phyloP scores from a whole-genome alignment of 2,329 filamentous ascomycete genomes.

The Metarhizium guizhouense region DNA sequence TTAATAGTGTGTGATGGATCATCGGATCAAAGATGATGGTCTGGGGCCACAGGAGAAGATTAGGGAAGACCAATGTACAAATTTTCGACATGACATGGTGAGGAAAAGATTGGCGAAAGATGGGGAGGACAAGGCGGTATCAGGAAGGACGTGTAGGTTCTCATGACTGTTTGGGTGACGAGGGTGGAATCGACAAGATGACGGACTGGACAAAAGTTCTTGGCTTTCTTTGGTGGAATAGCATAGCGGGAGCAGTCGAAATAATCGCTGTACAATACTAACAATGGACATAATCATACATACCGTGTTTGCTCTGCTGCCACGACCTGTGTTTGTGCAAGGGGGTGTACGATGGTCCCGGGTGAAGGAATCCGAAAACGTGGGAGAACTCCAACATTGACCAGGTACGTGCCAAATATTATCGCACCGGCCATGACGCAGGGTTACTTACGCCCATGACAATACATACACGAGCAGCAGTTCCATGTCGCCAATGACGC shows the following conservation, averaged over 20 bases:
- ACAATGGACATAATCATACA: neutral
- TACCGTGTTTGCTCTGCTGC: too few species aligned
- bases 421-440: too few species aligned
- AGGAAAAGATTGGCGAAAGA: neutral
- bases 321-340: too few species aligned
- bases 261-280: constrained; percentile 3
- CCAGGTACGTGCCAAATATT: too few species aligned
- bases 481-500: too few species aligned
- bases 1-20: neutral
- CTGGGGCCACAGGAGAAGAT: neutral
- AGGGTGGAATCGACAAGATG: neutral
- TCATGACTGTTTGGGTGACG: neutral
- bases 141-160: neutral
- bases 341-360: too few species aligned
- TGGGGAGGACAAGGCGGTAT: neutral
- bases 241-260: constrained; percentile 5
- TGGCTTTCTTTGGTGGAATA: constrained; percentile 1
- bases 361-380: too few species aligned
- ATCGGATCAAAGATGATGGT: neutral
- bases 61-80: neutral
- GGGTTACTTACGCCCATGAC: too few species aligned
- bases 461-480: too few species aligned
- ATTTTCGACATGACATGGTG: neutral
- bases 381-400: too few species aligned
- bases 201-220: constrained; percentile 4